Conservation (phyloP, 257 asterid genomes). For the Cruciata laevipes region DNA sequence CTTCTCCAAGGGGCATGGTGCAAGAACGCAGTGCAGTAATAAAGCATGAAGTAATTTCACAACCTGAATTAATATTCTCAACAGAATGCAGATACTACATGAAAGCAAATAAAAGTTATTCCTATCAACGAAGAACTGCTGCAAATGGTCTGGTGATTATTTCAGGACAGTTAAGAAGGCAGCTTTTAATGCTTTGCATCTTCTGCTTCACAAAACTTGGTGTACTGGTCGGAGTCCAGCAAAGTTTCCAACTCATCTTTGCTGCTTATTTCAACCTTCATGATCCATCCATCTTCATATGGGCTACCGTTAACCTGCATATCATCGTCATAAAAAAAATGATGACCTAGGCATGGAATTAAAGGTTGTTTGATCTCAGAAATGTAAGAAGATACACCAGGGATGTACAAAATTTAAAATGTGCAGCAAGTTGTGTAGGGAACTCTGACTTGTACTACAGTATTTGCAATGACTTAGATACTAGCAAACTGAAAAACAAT, state of each 20-base stretch:
- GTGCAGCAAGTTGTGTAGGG: too few relatives aligned
- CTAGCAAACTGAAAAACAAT: neutral
- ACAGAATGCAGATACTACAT: neutral
- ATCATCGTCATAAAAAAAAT: neutral
- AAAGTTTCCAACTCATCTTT: slow-evolving; percentile 45
- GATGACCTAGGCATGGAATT: neutral
- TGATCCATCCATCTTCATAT: slow-evolving; percentile 88
- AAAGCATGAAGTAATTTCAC: neutral
- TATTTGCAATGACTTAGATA: too few relatives aligned
- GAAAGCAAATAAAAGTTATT: neutral
- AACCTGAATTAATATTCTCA: slow-evolving; percentile 4
- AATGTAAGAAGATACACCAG: too few relatives aligned
- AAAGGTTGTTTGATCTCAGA: neutral
- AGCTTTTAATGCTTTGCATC: slow-evolving; percentile 65
- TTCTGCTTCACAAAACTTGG: slow-evolving; percentile 84
- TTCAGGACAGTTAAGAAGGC: neutral
- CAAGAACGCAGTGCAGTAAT: too few relatives aligned
- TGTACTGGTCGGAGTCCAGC: slow-evolving; percentile 60
- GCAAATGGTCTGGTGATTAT: neutral
- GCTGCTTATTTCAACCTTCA: slow-evolving; percentile 67
- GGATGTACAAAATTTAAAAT: too few relatives aligned
- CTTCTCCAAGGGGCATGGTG: too few relatives aligned
- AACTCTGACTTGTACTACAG: neutral
- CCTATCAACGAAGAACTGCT: neutral
- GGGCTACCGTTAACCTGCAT: slow-evolving; percentile 73